Percentiles rank a stretch among this genome's conserved stretches.
phyloP scores from a whole-genome alignment of 2,329 filamentous ascomycete genomes.

The Alternaria sp. region DNA sequence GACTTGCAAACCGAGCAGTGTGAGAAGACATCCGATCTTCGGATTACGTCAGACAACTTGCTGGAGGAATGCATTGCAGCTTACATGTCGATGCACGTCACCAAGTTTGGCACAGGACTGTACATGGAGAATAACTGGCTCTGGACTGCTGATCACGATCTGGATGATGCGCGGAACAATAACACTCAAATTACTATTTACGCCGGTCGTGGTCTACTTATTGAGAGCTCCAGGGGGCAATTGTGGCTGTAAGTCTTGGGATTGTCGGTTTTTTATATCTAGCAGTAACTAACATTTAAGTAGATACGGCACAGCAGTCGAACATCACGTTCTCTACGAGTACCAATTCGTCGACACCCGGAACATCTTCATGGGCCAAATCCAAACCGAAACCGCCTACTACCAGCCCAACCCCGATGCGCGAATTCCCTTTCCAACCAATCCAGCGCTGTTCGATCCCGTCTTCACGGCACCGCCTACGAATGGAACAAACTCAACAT shows the following conservation, averaged over 20 bases:
- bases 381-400: slow-evolving; percentile 88
- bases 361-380: slow-evolving; percentile 81
- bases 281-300: slow-evolving; percentile 14
- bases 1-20: slow-evolving; percentile 79
- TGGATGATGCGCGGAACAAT: slow-evolving; percentile 74
- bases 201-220: slow-evolving; percentile 81
- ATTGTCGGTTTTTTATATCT: slow-evolving; percentile 59
- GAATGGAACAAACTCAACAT: slow-evolving; percentile 12
- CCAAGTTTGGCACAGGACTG: slow-evolving; percentile 62
- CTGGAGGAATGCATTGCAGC: slow-evolving; percentile 74
- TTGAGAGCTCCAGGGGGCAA: slow-evolving; percentile 64
- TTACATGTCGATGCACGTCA: slow-evolving; percentile 64
- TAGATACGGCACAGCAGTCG: slow-evolving; percentile 71
- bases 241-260: slow-evolving; percentile 60
- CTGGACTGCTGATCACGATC: slow-evolving; percentile 84
- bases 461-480: slow-evolving; percentile 62
- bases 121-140: slow-evolving; percentile 93
- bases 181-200: slow-evolving; percentile 77
- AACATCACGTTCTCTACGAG: slow-evolving; percentile 73
- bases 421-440: slow-evolving; percentile 68
- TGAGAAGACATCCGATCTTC: slow-evolving; percentile 72
- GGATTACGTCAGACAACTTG: slow-evolving; percentile 59
- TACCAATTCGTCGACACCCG: slow-evolving; percentile 82
- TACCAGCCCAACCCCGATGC: slow-evolving; percentile 85
- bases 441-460: slow-evolving; percentile 70